Conservation (phyloP, 352 stramenopile species). For the Phytophthora citricola region DNA sequence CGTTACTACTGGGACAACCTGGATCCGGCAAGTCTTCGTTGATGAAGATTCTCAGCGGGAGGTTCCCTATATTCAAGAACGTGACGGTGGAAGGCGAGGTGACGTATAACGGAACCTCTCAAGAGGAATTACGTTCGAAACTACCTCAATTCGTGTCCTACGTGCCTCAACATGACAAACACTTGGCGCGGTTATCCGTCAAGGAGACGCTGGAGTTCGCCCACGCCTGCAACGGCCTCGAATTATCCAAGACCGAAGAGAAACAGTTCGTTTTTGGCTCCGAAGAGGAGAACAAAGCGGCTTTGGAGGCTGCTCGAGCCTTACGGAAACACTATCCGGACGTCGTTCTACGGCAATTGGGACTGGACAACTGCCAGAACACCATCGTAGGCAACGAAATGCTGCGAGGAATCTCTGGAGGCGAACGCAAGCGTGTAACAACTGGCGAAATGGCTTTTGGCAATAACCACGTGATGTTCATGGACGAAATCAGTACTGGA, state of each 20-base stretch:
- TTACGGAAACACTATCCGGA: constrained; percentile 27
- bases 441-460: constrained; percentile 79
- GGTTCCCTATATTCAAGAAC: constrained; percentile 26
- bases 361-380: constrained; percentile 46
- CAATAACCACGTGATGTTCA: constrained; percentile 59
- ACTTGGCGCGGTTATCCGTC: constrained; percentile 34
- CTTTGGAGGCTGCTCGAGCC: constrained; percentile 9
- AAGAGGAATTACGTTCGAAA: constrained; percentile 16
- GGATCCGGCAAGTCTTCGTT: constrained; percentile 16
- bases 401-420: constrained; percentile 70
- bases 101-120: constrained; percentile 31
- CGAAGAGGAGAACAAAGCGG: constrained; percentile 28
- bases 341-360: constrained; percentile 20
- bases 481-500: constrained; percentile 93
- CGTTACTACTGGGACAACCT: constrained; percentile 15
- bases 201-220: constrained; percentile 30
- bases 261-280: constrained; percentile 43
- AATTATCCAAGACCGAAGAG: constrained; percentile 63
- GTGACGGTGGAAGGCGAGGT: constrained; percentile 31
- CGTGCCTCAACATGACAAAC: constrained; percentile 56
- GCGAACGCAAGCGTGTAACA: constrained; percentile 77
- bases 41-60: constrained; percentile 37
- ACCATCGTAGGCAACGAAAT: constrained; percentile 53
- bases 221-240: constrained; percentile 61
- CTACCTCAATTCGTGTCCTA: constrained; percentile 42